Percentiles rank a stretch among this genome's conserved stretches.
Conservation (phyloP, 2,329 filamentous ascomycete genomes). For the Epichloe amarillans region DNA sequence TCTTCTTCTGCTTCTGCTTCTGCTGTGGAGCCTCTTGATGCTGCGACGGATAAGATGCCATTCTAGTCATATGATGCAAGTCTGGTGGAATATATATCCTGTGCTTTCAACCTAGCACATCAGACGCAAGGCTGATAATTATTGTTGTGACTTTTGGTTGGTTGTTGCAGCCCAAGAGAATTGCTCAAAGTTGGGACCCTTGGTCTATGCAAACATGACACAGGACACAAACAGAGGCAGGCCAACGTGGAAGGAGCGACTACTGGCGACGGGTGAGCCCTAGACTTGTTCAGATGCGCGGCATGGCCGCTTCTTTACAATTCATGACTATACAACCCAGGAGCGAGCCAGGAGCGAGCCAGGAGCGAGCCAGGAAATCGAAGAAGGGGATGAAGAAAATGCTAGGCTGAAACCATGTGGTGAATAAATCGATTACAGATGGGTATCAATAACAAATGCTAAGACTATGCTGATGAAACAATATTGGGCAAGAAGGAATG, state of each 20-base stretch:
- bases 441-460: constrained; percentile 4
- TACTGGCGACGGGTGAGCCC: background rate
- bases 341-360: background rate
- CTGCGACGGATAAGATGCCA: constrained; percentile 19
- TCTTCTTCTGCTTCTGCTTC: background rate
- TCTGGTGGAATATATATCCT: background rate
- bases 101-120: background rate
- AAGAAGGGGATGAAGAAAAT: background rate
- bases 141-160: background rate
- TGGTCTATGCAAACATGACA: background rate
- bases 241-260: constrained; percentile 3
- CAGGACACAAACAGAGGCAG: background rate
- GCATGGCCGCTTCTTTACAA: background rate
- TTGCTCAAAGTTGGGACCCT: background rate
- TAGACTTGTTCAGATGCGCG: background rate
- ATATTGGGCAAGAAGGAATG: background rate
- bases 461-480: background rate
- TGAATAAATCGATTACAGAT: background rate
- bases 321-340: background rate
- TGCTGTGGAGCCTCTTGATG: background rate
- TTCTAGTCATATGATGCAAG: constrained; percentile 10
- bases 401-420: background rate
- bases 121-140: background rate
- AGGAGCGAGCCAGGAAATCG: background rate
- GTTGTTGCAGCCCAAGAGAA: background rate